Conservation (phyloP, 176 grass and related monocot genomes). For the Zizania latifolia region DNA sequence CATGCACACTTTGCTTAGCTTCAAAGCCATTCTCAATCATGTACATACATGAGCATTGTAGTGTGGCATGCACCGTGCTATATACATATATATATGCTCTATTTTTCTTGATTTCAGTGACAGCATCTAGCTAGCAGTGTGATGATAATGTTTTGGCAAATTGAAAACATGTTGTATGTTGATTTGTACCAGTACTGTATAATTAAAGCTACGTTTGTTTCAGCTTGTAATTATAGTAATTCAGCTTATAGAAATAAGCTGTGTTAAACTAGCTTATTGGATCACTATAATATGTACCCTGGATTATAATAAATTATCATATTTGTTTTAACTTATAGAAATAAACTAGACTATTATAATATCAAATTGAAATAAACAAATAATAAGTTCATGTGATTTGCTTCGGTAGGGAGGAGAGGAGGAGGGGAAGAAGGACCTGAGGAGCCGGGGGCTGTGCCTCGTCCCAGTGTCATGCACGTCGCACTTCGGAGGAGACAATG, state of each 20-base stretch:
- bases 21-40: constrained; percentile 43
- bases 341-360: too few relatives aligned
- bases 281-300: too few relatives aligned
- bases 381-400: neutral
- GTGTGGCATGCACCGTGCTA: neutral
- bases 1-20: constrained; percentile 44
- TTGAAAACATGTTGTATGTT: neutral
- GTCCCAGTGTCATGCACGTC: constrained; percentile 87
- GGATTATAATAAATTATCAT: too few relatives aligned
- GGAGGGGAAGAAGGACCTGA: constrained; percentile 60
- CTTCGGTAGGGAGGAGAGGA: constrained; percentile 36
- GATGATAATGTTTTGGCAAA: neutral
- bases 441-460: constrained; percentile 82
- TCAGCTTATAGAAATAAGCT: too few relatives aligned
- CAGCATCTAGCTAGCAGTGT: neutral
- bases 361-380: too few relatives aligned
- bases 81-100: neutral
- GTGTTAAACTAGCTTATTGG: too few relatives aligned
- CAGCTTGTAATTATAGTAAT: too few relatives aligned
- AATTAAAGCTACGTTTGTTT: too few relatives aligned
- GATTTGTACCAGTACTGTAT: too few relatives aligned
- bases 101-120: neutral
- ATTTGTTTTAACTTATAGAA: too few relatives aligned
- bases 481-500: constrained; percentile 62
- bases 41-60: neutral